Evolutionary conservation across 2,329 filamentous ascomycete species (phyloP).

Genomic region (Claviceps monticola): DNA sequence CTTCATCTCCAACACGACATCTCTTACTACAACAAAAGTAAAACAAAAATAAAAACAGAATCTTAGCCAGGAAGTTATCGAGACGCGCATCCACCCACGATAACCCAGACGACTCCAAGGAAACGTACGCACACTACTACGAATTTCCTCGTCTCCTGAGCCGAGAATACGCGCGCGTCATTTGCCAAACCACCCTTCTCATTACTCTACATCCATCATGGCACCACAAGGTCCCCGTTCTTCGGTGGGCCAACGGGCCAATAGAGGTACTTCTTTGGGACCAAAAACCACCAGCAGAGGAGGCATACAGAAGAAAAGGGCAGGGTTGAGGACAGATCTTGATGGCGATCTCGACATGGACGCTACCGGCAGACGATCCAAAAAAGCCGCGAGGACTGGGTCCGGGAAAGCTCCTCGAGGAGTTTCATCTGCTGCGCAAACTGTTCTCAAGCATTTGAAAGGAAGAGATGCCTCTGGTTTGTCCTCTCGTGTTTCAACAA

Average conservation of each 20-base stretch:
- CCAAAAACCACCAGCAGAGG: slow-evolving; percentile 25
- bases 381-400: slow-evolving; percentile 17
- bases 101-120: slow-evolving; percentile 1
- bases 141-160: slow-evolving; percentile 1
- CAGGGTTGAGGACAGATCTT: slow-evolving; percentile 30
- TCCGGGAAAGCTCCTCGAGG: slow-evolving; percentile 13
- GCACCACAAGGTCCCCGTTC: slow-evolving; percentile 20
- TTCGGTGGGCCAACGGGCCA: slow-evolving; percentile 16
- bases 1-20: neutral
- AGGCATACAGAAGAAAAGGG: slow-evolving; percentile 37
- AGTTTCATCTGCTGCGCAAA: slow-evolving; percentile 26
- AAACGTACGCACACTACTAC: neutral
- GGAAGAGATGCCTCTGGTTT: slow-evolving; percentile 20
- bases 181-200: neutral
- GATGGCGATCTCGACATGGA: slow-evolving; percentile 51
- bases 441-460: slow-evolving; percentile 28
- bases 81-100: slow-evolving; percentile 5
- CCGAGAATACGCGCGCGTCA: slow-evolving; percentile 1
- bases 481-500: slow-evolving; percentile 21
- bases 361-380: slow-evolving; percentile 20
- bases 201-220: slow-evolving; percentile 11
- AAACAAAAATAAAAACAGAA: neutral
- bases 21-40: neutral
- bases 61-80: slow-evolving; percentile 5
- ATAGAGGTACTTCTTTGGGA: slow-evolving; percentile 16